These are phyloP conservation scores for Zelopaecilomyces penicillatus DNA, from an alignment of 2,329 filamentous ascomycete species.

Conservation along the genomic window DNA sequence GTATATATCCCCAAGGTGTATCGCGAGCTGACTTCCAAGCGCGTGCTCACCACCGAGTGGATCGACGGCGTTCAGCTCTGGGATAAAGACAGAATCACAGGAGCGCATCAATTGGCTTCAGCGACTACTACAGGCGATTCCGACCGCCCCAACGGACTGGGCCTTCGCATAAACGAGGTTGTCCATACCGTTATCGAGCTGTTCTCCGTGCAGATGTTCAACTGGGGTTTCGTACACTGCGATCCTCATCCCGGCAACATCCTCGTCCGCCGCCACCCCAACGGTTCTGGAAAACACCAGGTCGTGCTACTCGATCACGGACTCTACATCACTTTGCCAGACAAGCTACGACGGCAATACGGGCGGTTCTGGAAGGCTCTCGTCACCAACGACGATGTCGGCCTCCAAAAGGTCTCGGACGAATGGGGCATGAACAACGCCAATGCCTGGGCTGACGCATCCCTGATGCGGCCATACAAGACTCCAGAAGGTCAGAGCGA, in stretches of 20 bases:
- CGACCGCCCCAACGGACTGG: not conserved
- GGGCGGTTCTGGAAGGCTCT: slow-evolving; percentile 6
- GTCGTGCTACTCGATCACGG: slow-evolving; percentile 6
- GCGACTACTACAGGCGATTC: not conserved
- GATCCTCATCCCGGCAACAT: slow-evolving; percentile 7
- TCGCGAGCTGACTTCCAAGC: slow-evolving; percentile 1
- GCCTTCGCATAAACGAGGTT: slow-evolving; percentile 1
- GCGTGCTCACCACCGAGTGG: slow-evolving; percentile 5
- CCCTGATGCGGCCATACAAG: slow-evolving; percentile 4
- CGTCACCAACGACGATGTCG: slow-evolving; percentile 2
- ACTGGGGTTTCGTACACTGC: slow-evolving; percentile 8
- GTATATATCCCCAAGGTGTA: slow-evolving; percentile 8
- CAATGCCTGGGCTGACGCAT: slow-evolving; percentile 4
- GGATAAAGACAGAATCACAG: slow-evolving; percentile 5
- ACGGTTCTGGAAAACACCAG: slow-evolving; percentile 1
- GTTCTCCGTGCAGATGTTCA: slow-evolving; percentile 8
- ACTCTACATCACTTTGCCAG: slow-evolving; percentile 2
- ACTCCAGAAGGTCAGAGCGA: not conserved
- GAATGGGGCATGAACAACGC: slow-evolving; percentile 6
- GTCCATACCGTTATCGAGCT: slow-evolving; percentile 5
- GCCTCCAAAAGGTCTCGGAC: slow-evolving; percentile 1
- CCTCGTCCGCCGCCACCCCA: slow-evolving; percentile 13
- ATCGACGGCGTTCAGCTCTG: slow-evolving; percentile 6
- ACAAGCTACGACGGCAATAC: slow-evolving; percentile 3
- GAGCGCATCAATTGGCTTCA: slow-evolving; percentile 10